phyloP scores from a whole-genome alignment of 1,284 basidiomycete genomes.

The Waitea zeae region DNA sequence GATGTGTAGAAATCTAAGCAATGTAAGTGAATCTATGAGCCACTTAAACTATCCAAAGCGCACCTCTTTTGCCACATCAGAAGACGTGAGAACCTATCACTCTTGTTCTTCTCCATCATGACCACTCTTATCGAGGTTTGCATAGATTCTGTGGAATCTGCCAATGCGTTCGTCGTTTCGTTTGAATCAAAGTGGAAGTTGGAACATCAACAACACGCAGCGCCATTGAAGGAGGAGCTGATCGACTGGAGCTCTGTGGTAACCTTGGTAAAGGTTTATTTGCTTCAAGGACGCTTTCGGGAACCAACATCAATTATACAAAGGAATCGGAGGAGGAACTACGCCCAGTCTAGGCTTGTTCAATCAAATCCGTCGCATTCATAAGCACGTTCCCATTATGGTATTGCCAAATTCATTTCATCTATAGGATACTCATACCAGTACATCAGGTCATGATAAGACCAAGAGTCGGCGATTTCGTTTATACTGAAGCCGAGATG shows the following conservation, averaged over 20 bases:
- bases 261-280: conserved; percentile 28
- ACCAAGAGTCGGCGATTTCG: conserved; percentile 60
- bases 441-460: conserved; percentile 53
- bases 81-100: no score
- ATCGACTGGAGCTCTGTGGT: conserved; percentile 64
- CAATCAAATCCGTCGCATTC: conserved; percentile 27
- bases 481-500: conserved; percentile 47
- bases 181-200: not conserved
- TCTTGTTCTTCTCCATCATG: not conserved
- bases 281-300: not conserved
- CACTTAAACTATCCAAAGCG: no score
- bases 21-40: no score
- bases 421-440: no score
- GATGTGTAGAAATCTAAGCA: no score
- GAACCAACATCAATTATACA: not conserved
- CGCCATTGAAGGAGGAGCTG: conserved; percentile 48
- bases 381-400: conserved; percentile 45
- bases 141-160: conserved; percentile 63
- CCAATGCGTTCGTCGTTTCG: conserved; percentile 32
- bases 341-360: conserved; percentile 63
- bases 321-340: conserved; percentile 48
- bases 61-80: no score
- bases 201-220: conserved; percentile 17
- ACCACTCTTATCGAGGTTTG: conserved; percentile 48
- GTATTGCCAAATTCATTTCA: no score